A percentile compares a stretch with the other conserved stretches of the same genome.
Evolutionary conservation across 2,329 filamentous ascomycete species (phyloP).

Genomic region (Ophiosphaerella narmari): DNA sequence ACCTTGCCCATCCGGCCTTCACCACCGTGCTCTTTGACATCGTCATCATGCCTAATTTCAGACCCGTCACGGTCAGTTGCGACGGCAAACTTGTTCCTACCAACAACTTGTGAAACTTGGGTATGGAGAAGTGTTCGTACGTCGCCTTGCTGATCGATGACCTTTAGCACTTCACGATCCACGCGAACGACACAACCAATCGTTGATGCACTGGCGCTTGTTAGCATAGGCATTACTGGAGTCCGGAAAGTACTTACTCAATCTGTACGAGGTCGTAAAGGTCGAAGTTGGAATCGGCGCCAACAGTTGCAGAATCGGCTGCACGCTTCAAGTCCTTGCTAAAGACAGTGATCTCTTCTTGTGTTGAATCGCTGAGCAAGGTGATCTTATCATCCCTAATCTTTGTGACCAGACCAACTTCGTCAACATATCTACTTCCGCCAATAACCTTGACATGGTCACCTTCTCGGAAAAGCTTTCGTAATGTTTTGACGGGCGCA

Average conservation of each 20-base stretch:
- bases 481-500: conserved; percentile 86
- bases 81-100: conserved; percentile 79
- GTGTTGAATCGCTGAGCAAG: conserved; percentile 87
- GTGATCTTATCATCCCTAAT: conserved; percentile 93
- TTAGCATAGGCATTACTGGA: conserved; percentile 10
- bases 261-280: conserved; percentile 94
- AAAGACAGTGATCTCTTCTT: conserved; percentile 94
- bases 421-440: conserved; percentile 89
- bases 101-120: conserved; percentile 87
- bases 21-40: conserved; percentile 86
- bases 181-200: conserved; percentile 95
- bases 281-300: conserved; percentile 83
- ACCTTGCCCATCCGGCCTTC: conserved; percentile 87
- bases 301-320: conserved; percentile 85
- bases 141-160: conserved; percentile 88
- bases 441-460: conserved; percentile 99
- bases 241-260: conserved; percentile 60
- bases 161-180: conserved; percentile 86
- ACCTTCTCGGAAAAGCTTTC: conserved; percentile 89
- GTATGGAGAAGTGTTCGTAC: conserved; percentile 83
- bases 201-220: conserved; percentile 67
- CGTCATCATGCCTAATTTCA: conserved; percentile 89
- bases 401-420: conserved; percentile 95
- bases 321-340: conserved; percentile 95
- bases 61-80: conserved; percentile 92